Conservation (phyloP, 2,329 filamentous ascomycete species). For the Gaeumannomyces sp. region DNA sequence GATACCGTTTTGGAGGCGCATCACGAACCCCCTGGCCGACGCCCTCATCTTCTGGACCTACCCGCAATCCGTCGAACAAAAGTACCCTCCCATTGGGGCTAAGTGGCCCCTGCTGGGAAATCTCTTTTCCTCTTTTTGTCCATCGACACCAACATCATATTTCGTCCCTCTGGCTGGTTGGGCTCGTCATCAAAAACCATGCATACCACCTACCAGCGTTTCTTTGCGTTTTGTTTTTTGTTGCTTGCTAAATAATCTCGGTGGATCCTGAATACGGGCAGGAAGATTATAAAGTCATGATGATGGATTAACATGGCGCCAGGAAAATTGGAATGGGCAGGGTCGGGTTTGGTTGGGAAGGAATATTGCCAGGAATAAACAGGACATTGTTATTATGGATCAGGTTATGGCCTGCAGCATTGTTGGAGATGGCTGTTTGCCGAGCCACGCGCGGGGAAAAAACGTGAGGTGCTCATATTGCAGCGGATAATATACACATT, state of each 20-base stretch:
- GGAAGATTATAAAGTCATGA: background rate
- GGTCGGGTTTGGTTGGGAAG: background rate
- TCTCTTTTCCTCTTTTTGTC: background rate
- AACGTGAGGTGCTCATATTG: fast-evolving
- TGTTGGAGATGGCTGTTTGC: background rate
- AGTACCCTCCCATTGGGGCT: constrained; percentile 20
- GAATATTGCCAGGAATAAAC: background rate
- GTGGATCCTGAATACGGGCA: background rate
- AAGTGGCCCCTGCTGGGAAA: background rate
- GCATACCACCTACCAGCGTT: background rate
- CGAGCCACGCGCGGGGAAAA: background rate
- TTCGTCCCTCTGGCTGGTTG: background rate
- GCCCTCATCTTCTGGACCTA: constrained; percentile 36
- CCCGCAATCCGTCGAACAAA: constrained; percentile 32
- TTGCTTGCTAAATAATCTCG: background rate
- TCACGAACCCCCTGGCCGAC: constrained; percentile 23
- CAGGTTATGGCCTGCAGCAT: background rate
- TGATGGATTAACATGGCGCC: background rate
- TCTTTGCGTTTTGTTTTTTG: background rate
- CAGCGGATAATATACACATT: background rate
- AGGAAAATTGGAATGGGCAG: background rate
- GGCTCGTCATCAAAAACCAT: background rate
- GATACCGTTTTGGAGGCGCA: constrained; percentile 19
- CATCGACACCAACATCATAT: background rate
- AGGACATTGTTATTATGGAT: background rate